A percentile compares a stretch with the other conserved stretches of the same genome.
phyloP scores from a whole-genome alignment of 805 yeast genomes.

The Candida parachauliodes region DNA sequence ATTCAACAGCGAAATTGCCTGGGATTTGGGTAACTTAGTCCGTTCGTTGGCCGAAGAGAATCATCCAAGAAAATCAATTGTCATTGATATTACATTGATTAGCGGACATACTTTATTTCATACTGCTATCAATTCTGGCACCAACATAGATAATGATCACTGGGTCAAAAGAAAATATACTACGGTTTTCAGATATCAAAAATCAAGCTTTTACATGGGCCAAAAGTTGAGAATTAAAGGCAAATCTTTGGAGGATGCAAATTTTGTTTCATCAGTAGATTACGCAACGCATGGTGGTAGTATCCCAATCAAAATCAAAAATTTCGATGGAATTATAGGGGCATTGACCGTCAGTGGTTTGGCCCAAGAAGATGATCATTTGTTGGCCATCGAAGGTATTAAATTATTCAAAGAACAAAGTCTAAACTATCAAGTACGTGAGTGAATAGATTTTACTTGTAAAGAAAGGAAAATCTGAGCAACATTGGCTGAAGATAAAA shows the following conservation, averaged over 20 bases:
- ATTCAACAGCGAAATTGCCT: constrained; percentile 38
- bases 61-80: constrained; percentile 30
- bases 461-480: too few relatives aligned
- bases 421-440: neutral
- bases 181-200: constrained; percentile 45
- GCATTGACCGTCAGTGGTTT: constrained; percentile 55
- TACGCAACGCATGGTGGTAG: constrained; percentile 58
- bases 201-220: constrained; percentile 47
- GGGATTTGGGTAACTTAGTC: constrained; percentile 43
- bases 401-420: constrained; percentile 7
- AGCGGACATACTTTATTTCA: constrained; percentile 49
- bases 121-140: constrained; percentile 32
- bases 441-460: too few relatives aligned
- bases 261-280: constrained; percentile 37
- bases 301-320: constrained; percentile 43
- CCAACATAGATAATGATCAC: constrained; percentile 47
- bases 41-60: constrained; percentile 30
- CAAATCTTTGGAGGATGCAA: constrained; percentile 34
- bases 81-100: constrained; percentile 45
- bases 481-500: too few relatives aligned
- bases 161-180: constrained; percentile 52
- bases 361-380: constrained; percentile 53
- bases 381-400: constrained; percentile 38
- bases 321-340: constrained; percentile 38
- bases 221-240: constrained; percentile 34